These are phyloP conservation scores for Bauhinia variegata DNA, from an alignment of 306 rosid species.

Conservation along the genomic window DNA sequence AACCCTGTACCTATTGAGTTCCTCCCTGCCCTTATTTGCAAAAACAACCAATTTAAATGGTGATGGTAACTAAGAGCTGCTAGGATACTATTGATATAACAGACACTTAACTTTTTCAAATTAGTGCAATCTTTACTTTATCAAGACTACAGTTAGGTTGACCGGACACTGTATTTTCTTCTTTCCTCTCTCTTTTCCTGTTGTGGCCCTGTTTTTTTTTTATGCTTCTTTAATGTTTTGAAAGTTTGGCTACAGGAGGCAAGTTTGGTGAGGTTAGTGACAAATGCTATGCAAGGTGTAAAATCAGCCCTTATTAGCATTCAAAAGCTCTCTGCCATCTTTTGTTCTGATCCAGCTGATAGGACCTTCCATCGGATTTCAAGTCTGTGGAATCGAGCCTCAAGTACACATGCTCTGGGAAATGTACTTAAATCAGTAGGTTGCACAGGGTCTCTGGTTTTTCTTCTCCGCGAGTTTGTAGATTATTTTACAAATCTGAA, in stretches of 20 bases:
- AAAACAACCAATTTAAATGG: background rate
- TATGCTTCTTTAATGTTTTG: conserved; percentile 4
- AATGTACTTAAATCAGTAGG: conserved; percentile 70
- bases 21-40: background rate
- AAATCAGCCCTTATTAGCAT: conserved; percentile 68
- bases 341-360: conserved; percentile 69
- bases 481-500: conserved; percentile 50
- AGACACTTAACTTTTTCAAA: background rate
- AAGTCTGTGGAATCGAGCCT: conserved; percentile 76
- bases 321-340: conserved; percentile 57
- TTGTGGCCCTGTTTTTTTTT: background rate
- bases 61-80: too few species aligned
- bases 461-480: conserved; percentile 69
- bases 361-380: conserved; percentile 70
- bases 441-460: conserved; percentile 63
- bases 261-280: conserved; percentile 76
- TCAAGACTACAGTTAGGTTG: background rate
- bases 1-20: background rate
- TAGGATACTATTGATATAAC: background rate
- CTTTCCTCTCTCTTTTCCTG: background rate
- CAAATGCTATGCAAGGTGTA: conserved; percentile 77
- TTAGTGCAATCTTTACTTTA: background rate
- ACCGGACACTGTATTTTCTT: background rate
- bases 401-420: conserved; percentile 74
- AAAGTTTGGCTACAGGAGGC: conserved; percentile 61